These are phyloP conservation scores for Nissolia schottii DNA, from an alignment of 306 rosid genomes.

Conservation along the genomic window DNA sequence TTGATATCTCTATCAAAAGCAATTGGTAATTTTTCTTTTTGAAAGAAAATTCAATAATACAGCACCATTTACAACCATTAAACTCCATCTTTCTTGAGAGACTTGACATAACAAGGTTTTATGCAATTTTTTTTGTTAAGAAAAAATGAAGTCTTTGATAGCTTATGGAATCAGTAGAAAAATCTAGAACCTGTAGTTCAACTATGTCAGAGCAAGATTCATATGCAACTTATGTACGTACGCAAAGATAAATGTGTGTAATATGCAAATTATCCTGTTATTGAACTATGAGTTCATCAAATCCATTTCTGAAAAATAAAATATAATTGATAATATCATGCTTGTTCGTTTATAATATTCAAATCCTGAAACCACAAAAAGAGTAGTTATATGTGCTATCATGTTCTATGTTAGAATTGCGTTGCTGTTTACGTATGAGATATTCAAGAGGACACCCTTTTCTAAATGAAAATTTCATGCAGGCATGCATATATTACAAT, in stretches of 20 bases:
- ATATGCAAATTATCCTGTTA: neutral
- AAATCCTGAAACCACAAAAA: neutral
- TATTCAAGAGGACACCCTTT: neutral
- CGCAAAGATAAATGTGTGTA: neutral
- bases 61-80: neutral
- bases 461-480: neutral
- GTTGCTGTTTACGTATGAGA: neutral
- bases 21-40: conserved; percentile 52
- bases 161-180: conserved; percentile 4
- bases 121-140: neutral
- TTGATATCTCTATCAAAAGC: conserved; percentile 74
- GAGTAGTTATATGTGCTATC: neutral
- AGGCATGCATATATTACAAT: neutral
- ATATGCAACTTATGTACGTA: conserved; percentile 1
- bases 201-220: neutral
- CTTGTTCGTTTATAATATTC: conserved; percentile 4
- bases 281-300: neutral
- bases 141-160: neutral
- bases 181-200: conserved; percentile 1
- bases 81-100: neutral
- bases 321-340: neutral
- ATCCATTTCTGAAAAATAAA: conserved; percentile 14
- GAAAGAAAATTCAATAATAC: neutral
- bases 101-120: neutral
- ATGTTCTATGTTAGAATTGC: neutral